Base-by-base conservation (phyloP, 306 rosid genomes). In the Gastrolobium villosum region DNA sequence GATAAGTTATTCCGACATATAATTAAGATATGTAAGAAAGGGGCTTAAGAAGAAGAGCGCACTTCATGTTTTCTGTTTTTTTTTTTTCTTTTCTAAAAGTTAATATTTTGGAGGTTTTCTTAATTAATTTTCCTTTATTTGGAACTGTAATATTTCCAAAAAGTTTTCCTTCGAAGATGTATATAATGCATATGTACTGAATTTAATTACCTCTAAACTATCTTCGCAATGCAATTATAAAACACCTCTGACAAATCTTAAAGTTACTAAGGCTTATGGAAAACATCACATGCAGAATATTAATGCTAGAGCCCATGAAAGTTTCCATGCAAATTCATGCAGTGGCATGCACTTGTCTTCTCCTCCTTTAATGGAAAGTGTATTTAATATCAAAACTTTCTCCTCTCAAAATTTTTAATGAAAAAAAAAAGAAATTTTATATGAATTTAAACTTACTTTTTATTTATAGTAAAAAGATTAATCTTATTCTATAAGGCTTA, bases 291-390 rank as follows among this genome's bases (percentile, higher is more conserved):
- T 40, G 84, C 66, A 36, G 28, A 15, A 28, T 13, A 39, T 10
- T 4, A 10, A 40, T 40, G 9, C 32, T 39, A 44, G 64, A 6
- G 20, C 30, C 8, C 5, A 7, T 10, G 14, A 30, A 40, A 15
- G 11, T 52, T 37, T 66, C 59, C 86, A 65, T 82, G 83, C 81
- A 70, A 54, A 72, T 59, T 15, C 36, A 67, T 70, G 75, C 67
- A 76, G 31, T 66, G 15, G 1, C 80, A 20, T 37, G 79, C 83
- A 73, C 76, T 39, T 68, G 81, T 77, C 79, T 34, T 41, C 66
- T 20, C 7, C 65, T 32, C 53, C 53, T 4, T 11, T 52, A 20
- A 20, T 20, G 26, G 26, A 0, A 20, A 20, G 26, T 20, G 26
- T 20, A 20, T 20, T 20, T 20, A 20, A 20, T 20, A 20, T 20